Evolutionary conservation across 139 green algal genomes (phyloP).

Genomic region (Astrephomene gubernaculifera): DNA sequence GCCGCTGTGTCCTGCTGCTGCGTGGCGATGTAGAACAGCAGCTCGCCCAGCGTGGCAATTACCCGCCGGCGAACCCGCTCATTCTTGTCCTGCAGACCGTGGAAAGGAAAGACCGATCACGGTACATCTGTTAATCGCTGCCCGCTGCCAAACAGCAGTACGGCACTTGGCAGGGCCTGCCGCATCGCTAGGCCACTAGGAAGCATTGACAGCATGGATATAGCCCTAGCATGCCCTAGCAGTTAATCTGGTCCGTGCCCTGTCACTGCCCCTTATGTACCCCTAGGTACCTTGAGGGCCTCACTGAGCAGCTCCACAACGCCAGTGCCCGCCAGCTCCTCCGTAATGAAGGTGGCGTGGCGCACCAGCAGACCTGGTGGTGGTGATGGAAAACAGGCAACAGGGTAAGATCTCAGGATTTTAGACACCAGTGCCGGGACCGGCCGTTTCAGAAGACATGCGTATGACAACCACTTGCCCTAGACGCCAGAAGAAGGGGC

Average conservation of each 20-base stretch:
- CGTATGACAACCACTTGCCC: no score
- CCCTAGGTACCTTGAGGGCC: conserved; percentile 66
- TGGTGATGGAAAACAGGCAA: neutral
- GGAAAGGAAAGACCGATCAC: neutral
- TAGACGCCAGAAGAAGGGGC: no score
- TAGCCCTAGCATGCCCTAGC: no score
- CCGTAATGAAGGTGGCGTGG: conserved; percentile 90
- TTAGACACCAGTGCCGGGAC: no score
- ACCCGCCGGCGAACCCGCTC: conserved; percentile 81
- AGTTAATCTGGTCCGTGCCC: no score
- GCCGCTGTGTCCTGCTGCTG: conserved; percentile 76
- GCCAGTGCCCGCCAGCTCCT: conserved; percentile 75
- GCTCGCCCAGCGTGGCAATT: conserved; percentile 92
- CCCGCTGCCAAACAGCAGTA: no score
- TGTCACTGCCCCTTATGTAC: no score
- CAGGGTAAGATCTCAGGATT: neutral
- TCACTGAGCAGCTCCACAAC: conserved; percentile 84
- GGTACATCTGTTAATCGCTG: no score
- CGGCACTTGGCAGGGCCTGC: no score
- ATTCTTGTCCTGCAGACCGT: conserved; percentile 65
- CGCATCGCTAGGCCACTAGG: no score
- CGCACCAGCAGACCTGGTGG: conserved; percentile 88
- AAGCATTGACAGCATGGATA: no score
- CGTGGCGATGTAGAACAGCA: conserved; percentile 96
- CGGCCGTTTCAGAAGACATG: no score